These are phyloP conservation scores for Sphagnum tenellum DNA, from an alignment of 225 moss, liverwort and hornwort species.

Conservation along the genomic window DNA sequence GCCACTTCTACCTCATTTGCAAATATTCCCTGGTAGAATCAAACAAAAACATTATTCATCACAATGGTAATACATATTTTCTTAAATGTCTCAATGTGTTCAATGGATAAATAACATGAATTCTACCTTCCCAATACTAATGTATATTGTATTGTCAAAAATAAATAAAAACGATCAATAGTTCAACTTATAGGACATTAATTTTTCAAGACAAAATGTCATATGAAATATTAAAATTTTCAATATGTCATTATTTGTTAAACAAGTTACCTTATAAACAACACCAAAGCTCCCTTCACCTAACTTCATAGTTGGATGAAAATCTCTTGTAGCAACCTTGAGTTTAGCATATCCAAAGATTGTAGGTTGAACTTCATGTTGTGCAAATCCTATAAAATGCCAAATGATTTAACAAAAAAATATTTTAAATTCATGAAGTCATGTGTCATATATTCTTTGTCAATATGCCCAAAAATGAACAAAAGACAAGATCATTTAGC, in stretches of 20 bases:
- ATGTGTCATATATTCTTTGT: no score
- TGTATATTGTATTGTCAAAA: background rate
- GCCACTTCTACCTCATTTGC: background rate
- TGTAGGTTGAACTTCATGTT: constrained; percentile 23
- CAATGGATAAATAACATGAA: background rate
- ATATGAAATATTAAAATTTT: no score
- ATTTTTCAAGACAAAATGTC: no score
- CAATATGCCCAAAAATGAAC: no score
- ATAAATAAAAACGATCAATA: background rate
- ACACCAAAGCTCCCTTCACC: constrained; percentile 40
- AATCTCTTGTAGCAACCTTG: constrained; percentile 26
- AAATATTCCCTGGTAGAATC: background rate
- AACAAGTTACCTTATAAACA: constrained; percentile 36
- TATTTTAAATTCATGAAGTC: no score
- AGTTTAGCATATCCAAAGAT: constrained; percentile 27
- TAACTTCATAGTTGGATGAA: constrained; percentile 16
- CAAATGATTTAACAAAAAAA: no score
- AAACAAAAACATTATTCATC: background rate
- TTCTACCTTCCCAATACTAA: background rate
- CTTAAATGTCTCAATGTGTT: background rate
- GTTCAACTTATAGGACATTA: no score
- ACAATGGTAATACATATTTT: background rate
- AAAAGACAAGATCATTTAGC: background rate
- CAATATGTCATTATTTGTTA: background rate
- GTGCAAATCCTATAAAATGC: constrained; percentile 16